Percentiles rank a stretch among this genome's conserved stretches.
These are phyloP conservation scores for Calonectria leucothoes DNA, from an alignment of 2,329 filamentous ascomycete species.

Conservation along the genomic window DNA sequence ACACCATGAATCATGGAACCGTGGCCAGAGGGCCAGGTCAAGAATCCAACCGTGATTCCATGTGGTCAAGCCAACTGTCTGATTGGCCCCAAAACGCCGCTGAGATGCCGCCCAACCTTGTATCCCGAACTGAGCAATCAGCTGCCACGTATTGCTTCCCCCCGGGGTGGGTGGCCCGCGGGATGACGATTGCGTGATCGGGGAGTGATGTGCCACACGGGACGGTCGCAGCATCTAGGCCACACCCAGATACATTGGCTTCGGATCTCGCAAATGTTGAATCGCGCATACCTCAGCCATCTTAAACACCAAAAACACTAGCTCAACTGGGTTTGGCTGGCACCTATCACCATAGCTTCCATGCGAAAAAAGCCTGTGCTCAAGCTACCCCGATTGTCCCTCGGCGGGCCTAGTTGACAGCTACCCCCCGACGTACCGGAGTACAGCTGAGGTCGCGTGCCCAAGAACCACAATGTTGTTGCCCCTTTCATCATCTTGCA, in stretches of 20 bases:
- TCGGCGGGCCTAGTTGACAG: neutral
- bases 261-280: constrained; percentile 34
- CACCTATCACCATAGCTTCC: neutral
- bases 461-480: constrained; percentile 17
- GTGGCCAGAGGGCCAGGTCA: neutral
- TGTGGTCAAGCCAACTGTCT: neutral
- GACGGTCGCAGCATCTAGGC: constrained; percentile 16
- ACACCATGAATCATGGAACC: neutral
- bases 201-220: constrained; percentile 18
- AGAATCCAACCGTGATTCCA: neutral
- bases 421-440: constrained; percentile 19
- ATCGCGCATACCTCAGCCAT: neutral
- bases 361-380: neutral
- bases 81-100: constrained; percentile 3
- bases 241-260: constrained; percentile 9
- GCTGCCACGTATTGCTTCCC: constrained; percentile 16
- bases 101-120: neutral
- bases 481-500: constrained; percentile 33
- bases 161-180: neutral
- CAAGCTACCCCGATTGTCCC: neutral
- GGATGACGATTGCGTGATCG: constrained; percentile 37
- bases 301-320: neutral
- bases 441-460: constrained; percentile 14
- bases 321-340: neutral
- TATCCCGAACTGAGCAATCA: neutral